Evolutionary conservation across 441 rosid species (phyloP).

Genomic region (Omphalea diandra): DNA sequence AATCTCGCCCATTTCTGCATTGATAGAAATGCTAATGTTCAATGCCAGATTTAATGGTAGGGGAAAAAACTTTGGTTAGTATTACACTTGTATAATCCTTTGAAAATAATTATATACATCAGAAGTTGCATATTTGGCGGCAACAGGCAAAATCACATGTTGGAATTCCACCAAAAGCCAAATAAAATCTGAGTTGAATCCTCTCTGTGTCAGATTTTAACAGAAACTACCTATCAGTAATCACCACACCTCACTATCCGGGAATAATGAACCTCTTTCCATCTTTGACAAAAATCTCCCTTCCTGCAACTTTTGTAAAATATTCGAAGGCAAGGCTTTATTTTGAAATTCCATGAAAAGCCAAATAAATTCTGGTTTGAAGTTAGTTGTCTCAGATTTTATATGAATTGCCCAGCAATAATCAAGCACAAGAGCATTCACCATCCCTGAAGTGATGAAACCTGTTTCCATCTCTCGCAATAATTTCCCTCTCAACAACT

Average conservation of each 20-base stretch:
- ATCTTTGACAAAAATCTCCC: conserved; percentile 66
- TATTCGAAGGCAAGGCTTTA: conserved; percentile 38
- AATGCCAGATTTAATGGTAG: no score
- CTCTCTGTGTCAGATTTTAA: neutral
- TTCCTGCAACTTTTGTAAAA: conserved; percentile 46
- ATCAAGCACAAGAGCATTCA: conserved; percentile 75
- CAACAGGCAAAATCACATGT: conserved; percentile 18
- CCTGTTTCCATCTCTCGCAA: conserved; percentile 79
- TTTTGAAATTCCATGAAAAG: neutral
- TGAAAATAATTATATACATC: neutral
- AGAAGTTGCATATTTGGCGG: neutral
- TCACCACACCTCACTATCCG: conserved; percentile 62
- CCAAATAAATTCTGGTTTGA: neutral
- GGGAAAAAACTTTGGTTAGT: neutral
- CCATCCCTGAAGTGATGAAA: conserved; percentile 81
- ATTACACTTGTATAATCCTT: neutral
- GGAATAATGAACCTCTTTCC: no score
- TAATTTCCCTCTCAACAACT: conserved; percentile 56
- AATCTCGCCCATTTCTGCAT: neutral
- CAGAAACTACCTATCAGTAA: conserved; percentile 51
- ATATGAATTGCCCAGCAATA: conserved; percentile 56
- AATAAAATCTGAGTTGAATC: neutral
- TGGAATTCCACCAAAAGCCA: neutral
- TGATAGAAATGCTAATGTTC: no score
- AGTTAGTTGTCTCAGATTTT: neutral